Evolutionary conservation across 352 stramenopile species (phyloP).

Genomic region (Pythium dissotocum): DNA sequence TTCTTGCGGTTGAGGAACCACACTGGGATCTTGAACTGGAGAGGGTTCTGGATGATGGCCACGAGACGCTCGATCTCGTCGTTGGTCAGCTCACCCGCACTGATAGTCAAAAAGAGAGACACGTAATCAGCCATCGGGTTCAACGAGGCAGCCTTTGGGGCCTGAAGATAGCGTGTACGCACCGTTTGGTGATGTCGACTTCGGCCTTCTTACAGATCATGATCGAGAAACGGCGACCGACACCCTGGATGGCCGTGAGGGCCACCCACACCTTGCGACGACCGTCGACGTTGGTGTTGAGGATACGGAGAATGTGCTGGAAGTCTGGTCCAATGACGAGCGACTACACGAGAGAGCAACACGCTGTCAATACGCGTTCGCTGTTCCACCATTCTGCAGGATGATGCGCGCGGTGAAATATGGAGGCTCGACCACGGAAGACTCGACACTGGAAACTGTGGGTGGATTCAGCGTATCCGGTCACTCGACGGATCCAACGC

Average conservation of each 20-base stretch:
- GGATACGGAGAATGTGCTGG: slow-evolving; percentile 99
- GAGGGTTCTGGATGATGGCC: slow-evolving; percentile 99
- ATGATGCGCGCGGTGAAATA: slow-evolving; percentile 1
- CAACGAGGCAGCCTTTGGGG: background rate
- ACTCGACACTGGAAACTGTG: background rate
- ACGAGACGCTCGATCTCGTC: slow-evolving; percentile 99
- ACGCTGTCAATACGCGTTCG: slow-evolving; percentile 20
- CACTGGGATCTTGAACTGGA: slow-evolving; percentile 99
- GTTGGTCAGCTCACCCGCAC: slow-evolving; percentile 97
- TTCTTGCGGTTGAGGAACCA: slow-evolving; percentile 99
- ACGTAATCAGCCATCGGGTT: background rate
- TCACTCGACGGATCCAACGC: background rate
- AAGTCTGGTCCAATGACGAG: slow-evolving; percentile 96
- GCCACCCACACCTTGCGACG: slow-evolving; percentile 92
- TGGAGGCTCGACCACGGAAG: background rate
- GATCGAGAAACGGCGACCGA: slow-evolving; percentile 84
- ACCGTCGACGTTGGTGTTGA: slow-evolving; percentile 99
- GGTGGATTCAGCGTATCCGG: background rate
- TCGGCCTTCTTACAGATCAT: slow-evolving; percentile 99
- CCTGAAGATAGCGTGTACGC: background rate
- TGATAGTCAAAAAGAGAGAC: slow-evolving; percentile 16
- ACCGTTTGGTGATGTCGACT: slow-evolving; percentile 98
- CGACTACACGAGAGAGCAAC: slow-evolving; percentile 47
- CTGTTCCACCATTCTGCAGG: background rate
- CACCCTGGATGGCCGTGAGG: slow-evolving; percentile 84